A percentile compares a stretch with the other conserved stretches of the same genome.
Evolutionary conservation across 179 eudicot species (phyloP).

Genomic region (Beta lomatogona): DNA sequence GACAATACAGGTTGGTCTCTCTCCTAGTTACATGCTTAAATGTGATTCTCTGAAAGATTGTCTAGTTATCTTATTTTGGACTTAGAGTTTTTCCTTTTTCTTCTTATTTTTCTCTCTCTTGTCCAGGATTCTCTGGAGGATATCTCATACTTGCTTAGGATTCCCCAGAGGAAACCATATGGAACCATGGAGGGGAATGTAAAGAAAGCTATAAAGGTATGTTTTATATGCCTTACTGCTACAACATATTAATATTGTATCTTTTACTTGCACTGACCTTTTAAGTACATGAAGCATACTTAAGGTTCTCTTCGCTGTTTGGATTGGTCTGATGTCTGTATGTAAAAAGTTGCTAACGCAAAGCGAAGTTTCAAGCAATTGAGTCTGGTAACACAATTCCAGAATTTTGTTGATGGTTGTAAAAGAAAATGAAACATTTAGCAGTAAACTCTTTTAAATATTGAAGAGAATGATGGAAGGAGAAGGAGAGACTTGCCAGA

Average conservation of each 20-base stretch:
- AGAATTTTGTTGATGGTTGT: not conserved
- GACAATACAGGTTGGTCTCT: constrained; percentile 69
- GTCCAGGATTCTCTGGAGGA: constrained; percentile 87
- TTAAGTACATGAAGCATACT: not conserved
- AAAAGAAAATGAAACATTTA: not conserved
- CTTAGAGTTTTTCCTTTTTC: not conserved
- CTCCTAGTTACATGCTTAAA: not conserved
- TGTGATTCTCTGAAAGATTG: not conserved
- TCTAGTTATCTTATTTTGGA: not conserved
- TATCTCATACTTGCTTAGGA: constrained; percentile 89
- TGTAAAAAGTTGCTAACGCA: not conserved
- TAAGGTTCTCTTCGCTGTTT: not conserved
- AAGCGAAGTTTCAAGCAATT: not conserved
- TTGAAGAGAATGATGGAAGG: not conserved
- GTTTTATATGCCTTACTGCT: constrained; percentile 1
- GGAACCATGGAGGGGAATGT: constrained; percentile 99
- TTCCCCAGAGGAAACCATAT: constrained; percentile 97
- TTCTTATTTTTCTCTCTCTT: not conserved
- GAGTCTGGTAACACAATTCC: not conserved
- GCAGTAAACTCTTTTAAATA: too few relatives aligned
- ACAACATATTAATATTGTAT: not conserved
- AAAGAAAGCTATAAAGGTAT: constrained; percentile 89
- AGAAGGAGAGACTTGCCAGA: not conserved
- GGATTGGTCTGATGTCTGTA: not conserved
- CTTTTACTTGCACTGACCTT: not conserved